Conservation (phyloP, 306 rosid genomes). For the Vachellia pachyceras region DNA sequence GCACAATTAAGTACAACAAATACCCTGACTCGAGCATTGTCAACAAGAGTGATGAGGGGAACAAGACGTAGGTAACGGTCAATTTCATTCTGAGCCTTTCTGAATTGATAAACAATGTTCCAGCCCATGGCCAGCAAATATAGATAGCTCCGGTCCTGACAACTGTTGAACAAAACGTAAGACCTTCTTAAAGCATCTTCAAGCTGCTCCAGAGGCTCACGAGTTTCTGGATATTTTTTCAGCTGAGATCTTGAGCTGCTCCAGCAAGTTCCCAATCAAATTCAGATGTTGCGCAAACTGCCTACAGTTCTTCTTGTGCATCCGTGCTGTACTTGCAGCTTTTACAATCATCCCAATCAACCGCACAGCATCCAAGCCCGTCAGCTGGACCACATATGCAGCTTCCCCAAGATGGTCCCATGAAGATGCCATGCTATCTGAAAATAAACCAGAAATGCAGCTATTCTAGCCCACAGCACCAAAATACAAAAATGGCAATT, state of each 20-base stretch:
- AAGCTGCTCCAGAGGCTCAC: slow-evolving; percentile 96
- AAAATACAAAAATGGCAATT: slow-evolving; percentile 8
- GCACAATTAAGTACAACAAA: slow-evolving; percentile 26
- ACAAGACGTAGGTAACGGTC: slow-evolving; percentile 87
- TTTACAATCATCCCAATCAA: slow-evolving; percentile 82
- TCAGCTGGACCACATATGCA: slow-evolving; percentile 84
- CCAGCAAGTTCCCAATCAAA: slow-evolving; percentile 91
- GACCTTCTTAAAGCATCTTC: slow-evolving; percentile 96
- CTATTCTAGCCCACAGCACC: slow-evolving; percentile 12
- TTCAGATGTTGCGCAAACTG: slow-evolving; percentile 90
- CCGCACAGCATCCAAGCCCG: slow-evolving; percentile 84
- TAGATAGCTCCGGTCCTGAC: slow-evolving; percentile 91
- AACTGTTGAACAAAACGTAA: slow-evolving; percentile 80
- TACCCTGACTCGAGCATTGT: slow-evolving; percentile 98
- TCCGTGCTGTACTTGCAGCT: slow-evolving; percentile 90
- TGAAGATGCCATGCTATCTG: slow-evolving; percentile 61
- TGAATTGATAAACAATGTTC: slow-evolving; percentile 96
- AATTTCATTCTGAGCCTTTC: slow-evolving; percentile 96
- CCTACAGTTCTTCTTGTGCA: slow-evolving; percentile 96
- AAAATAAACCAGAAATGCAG: slow-evolving; percentile 39
- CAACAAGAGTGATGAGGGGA: slow-evolving; percentile 94
- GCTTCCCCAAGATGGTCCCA: slow-evolving; percentile 88
- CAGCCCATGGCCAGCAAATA: slow-evolving; percentile 97
- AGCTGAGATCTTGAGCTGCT: slow-evolving; percentile 96
- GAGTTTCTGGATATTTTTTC: slow-evolving; percentile 84